Conservation (phyloP, 257 asterid genomes). For the Solanum sejunctum region DNA sequence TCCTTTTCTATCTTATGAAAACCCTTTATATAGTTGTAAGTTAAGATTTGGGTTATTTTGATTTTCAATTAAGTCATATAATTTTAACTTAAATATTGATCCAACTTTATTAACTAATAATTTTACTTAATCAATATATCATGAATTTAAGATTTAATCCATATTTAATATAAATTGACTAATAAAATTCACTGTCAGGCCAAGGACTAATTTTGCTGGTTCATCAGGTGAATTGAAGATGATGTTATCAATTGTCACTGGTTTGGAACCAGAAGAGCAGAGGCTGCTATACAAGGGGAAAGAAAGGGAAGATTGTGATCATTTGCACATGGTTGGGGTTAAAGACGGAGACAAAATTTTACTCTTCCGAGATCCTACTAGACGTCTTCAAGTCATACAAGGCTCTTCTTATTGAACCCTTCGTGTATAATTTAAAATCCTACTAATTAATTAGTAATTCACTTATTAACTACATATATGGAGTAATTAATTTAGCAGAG, state of each 20-base stretch:
- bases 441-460: not conserved
- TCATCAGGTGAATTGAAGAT: conserved; percentile 52
- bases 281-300: conserved; percentile 37
- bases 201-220: not conserved
- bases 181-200: too few relatives aligned
- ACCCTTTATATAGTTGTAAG: too few relatives aligned
- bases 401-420: not conserved
- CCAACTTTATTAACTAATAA: too few relatives aligned
- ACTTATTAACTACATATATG: not conserved
- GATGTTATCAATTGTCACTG: conserved; percentile 25
- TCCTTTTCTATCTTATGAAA: too few relatives aligned
- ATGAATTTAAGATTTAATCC: too few relatives aligned
- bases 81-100: too few relatives aligned
- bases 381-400: not conserved
- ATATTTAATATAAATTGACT: too few relatives aligned
- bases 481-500: not conserved
- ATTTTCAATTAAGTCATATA: too few relatives aligned
- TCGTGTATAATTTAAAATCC: not conserved
- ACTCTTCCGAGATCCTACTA: conserved; percentile 50
- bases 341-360: conserved; percentile 59
- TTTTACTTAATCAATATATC: too few relatives aligned
- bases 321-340: conserved; percentile 77
- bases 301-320: conserved; percentile 64
- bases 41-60: too few relatives aligned
- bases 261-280: not conserved